phyloP scores from a whole-genome alignment of 2,329 filamentous ascomycete species.

The Fusarium sp. region DNA sequence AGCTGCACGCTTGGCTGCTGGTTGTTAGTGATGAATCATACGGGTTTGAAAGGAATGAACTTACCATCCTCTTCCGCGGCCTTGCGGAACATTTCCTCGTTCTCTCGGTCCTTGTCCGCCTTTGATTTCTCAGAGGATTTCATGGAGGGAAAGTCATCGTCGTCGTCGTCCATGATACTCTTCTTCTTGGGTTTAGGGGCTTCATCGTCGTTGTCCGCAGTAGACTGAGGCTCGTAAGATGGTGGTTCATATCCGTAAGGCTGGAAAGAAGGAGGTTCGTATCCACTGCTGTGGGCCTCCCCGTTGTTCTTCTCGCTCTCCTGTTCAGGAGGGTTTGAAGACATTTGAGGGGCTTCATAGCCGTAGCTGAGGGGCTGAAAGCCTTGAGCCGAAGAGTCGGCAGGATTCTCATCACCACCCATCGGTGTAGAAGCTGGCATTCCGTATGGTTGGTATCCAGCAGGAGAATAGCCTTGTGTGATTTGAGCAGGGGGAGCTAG shows the following conservation, averaged over 20 bases:
- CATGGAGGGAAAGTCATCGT: conserved; percentile 71
- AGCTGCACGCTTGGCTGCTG: conserved; percentile 69
- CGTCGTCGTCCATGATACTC: conserved; percentile 84
- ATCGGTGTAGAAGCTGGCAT: conserved; percentile 39
- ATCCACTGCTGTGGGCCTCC: conserved; percentile 57
- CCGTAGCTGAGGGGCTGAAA: conserved; percentile 63
- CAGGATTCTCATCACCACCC: conserved; percentile 15
- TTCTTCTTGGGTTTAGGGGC: conserved; percentile 76
- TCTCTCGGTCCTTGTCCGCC: conserved; percentile 78
- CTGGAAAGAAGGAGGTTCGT: conserved; percentile 72
- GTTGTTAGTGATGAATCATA: conserved; percentile 26
- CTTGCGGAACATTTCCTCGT: conserved; percentile 85
- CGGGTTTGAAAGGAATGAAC: conserved; percentile 36
- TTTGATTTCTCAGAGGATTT: conserved; percentile 68
- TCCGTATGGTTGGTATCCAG: conserved; percentile 48
- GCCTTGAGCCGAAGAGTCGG: conserved; percentile 43
- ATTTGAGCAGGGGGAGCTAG: conserved; percentile 45
- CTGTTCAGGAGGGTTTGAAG: conserved; percentile 33
- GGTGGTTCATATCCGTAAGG: conserved; percentile 69
- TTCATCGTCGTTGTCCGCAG: conserved; percentile 56
- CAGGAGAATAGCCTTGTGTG: conserved; percentile 30
- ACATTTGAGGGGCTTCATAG: conserved; percentile 61
- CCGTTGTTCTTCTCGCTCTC: conserved; percentile 28
- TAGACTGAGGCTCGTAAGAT: conserved; percentile 64
- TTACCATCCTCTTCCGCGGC: conserved; percentile 81